Conservation (phyloP, 495 filamentous ascomycete genomes). For the Neurospora sp. region DNA sequence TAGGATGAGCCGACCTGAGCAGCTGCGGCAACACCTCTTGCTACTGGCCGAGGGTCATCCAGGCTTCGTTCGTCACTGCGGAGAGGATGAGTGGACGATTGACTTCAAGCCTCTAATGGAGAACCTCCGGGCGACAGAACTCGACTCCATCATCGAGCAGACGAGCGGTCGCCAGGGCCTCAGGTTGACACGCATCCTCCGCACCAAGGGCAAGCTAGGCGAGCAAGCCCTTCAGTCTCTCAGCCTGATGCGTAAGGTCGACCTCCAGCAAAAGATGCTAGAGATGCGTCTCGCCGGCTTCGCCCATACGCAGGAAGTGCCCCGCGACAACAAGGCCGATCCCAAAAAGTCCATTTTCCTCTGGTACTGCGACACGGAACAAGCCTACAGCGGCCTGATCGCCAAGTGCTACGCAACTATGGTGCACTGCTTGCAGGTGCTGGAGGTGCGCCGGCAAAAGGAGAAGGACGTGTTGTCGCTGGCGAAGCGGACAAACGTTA, state of each 20-base stretch:
- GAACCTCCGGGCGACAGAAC: slow-evolving; percentile 57
- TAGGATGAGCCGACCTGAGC: slow-evolving; percentile 48
- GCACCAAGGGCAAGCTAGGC: slow-evolving; percentile 79
- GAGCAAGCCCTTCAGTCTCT: slow-evolving; percentile 72
- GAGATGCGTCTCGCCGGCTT: slow-evolving; percentile 74
- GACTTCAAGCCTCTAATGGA: slow-evolving; percentile 62
- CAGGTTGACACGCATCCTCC: slow-evolving; percentile 70
- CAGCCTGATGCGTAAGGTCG: slow-evolving; percentile 66
- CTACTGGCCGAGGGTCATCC: slow-evolving; percentile 64
- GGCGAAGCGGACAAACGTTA: slow-evolving; percentile 71
- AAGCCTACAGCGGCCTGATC: slow-evolving; percentile 52
- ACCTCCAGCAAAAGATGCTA: slow-evolving; percentile 69
- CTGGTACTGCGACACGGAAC: slow-evolving; percentile 77
- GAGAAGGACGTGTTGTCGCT: slow-evolving; percentile 60
- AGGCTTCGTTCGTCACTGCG: slow-evolving; percentile 53
- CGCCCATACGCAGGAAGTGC: slow-evolving; percentile 85
- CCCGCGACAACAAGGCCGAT: slow-evolving; percentile 66
- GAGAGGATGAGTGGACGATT: slow-evolving; percentile 66
- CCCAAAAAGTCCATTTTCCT: slow-evolving; percentile 74
- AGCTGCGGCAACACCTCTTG: slow-evolving; percentile 57
- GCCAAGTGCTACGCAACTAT: slow-evolving; percentile 80
- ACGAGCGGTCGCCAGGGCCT: slow-evolving; percentile 65
- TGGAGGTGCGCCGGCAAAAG: slow-evolving; percentile 58
- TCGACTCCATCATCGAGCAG: slow-evolving; percentile 67
- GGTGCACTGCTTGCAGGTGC: slow-evolving; percentile 70